These are phyloP conservation scores for Candida nonsorbophila DNA, from an alignment of 805 yeast genomes.

Conservation along the genomic window DNA sequence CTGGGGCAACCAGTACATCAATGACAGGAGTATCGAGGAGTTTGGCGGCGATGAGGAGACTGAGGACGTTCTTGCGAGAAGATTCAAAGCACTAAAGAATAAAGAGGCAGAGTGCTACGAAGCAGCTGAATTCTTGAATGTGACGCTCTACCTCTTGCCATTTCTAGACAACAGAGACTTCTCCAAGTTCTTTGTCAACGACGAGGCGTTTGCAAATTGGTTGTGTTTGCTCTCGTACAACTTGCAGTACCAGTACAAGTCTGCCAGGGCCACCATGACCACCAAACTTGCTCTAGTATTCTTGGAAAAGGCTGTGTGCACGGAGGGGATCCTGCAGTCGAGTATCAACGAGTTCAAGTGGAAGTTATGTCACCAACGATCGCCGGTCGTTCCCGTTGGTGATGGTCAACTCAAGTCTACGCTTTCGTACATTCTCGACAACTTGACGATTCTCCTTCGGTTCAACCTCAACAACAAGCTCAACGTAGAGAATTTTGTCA, in stretches of 20 bases:
- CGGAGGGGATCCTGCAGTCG: slow-evolving; percentile 6
- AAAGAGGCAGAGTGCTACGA: slow-evolving; percentile 5
- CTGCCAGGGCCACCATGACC: slow-evolving; percentile 15
- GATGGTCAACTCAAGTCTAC: slow-evolving; percentile 21
- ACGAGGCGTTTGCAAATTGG: slow-evolving; percentile 21
- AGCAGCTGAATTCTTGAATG: slow-evolving; percentile 6
- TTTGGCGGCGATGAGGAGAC: slow-evolving; percentile 1
- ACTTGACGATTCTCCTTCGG: slow-evolving; percentile 22
- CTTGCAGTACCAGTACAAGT: slow-evolving; percentile 32
- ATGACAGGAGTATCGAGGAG: slow-evolving; percentile 3
- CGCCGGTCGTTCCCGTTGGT: slow-evolving; percentile 27
- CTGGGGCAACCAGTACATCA: slow-evolving; percentile 7
- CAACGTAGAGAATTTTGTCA: slow-evolving; percentile 19
- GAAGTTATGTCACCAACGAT: slow-evolving; percentile 37
- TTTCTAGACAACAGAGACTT: slow-evolving; percentile 3
- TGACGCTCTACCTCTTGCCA: slow-evolving; percentile 11
- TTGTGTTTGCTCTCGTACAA: slow-evolving; percentile 33
- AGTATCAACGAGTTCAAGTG: slow-evolving; percentile 32
- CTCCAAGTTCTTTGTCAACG: slow-evolving; percentile 1
- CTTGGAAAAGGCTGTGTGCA: slow-evolving; percentile 18
- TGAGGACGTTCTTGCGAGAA: slow-evolving; percentile 1
- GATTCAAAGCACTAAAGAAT: slow-evolving; percentile 3
- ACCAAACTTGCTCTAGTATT: slow-evolving; percentile 23
- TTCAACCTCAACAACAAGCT: slow-evolving; percentile 35
- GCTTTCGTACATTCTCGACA: slow-evolving; percentile 28